phyloP scores from a whole-genome alignment of 306 rosid species.

The Senna siamea region DNA sequence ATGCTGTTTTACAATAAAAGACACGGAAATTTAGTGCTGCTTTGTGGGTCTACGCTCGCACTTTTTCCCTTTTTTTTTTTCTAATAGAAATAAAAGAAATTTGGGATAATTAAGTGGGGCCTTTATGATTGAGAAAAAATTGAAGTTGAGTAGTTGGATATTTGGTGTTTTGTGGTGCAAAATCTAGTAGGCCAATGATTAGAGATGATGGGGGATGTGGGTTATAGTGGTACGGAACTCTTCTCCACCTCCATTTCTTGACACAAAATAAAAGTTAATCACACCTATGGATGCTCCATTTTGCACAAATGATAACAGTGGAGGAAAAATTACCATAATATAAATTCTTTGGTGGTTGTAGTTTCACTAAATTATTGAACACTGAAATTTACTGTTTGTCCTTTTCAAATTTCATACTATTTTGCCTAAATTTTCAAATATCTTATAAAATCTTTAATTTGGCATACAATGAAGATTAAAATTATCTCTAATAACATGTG shows the following conservation, averaged over 20 bases:
- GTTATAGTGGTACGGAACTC: conserved; percentile 39
- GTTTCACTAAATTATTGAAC: no score
- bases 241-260: conserved; percentile 7
- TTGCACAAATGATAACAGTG: no score
- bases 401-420: no score
- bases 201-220: conserved; percentile 31
- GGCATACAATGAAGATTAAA: no score
- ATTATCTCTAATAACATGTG: no score
- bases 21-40: conserved; percentile 45
- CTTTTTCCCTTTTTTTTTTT: conserved; percentile 14
- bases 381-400: no score
- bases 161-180: conserved; percentile 39
- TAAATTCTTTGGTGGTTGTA: no score
- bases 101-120: conserved; percentile 29
- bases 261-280: not conserved
- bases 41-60: not conserved
- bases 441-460: no score
- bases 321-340: no score
- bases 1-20: conserved; percentile 38
- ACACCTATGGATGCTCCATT: no score
- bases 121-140: conserved; percentile 32
- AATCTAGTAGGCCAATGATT: conserved; percentile 51
- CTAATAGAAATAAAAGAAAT: not conserved
- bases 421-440: no score
- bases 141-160: conserved; percentile 45